Conservation (phyloP, 2,329 filamentous ascomycete species). For the Neocucurbitaria cava region DNA sequence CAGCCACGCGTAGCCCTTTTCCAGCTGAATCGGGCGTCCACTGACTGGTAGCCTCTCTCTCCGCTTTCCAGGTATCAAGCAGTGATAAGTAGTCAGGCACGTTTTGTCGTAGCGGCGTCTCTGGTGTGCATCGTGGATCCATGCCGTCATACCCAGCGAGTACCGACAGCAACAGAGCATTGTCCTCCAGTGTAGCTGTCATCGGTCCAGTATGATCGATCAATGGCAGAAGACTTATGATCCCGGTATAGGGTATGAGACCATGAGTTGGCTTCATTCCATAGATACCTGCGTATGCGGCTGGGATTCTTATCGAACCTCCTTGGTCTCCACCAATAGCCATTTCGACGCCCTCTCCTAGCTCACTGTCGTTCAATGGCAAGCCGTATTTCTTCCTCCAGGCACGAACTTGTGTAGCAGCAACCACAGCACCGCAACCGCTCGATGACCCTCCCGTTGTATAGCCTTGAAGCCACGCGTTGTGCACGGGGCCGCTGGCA, state of each 20-base stretch:
- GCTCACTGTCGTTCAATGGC: slow-evolving; percentile 13
- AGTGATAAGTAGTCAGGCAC: slow-evolving; percentile 46
- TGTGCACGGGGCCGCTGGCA: slow-evolving; percentile 56
- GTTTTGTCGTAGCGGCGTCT: slow-evolving; percentile 45
- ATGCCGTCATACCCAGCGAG: slow-evolving; percentile 57
- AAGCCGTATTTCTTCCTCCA: slow-evolving; percentile 29
- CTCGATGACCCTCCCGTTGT: slow-evolving; percentile 47
- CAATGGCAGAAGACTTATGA: slow-evolving; percentile 49
- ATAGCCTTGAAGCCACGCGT: slow-evolving; percentile 44
- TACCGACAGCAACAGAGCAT: slow-evolving; percentile 48
- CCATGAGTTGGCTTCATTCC: slow-evolving; percentile 56
- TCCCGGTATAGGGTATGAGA: slow-evolving; percentile 56
- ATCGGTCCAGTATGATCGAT: slow-evolving; percentile 58
- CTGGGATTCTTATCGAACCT: slow-evolving; percentile 44
- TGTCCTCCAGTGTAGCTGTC: slow-evolving; percentile 50
- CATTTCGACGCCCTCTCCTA: slow-evolving; percentile 46
- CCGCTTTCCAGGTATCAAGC: slow-evolving; percentile 32
- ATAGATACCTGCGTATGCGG: slow-evolving; percentile 38
- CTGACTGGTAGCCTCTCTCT: slow-evolving; percentile 31
- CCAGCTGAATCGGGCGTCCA: slow-evolving; percentile 42
- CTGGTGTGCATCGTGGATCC: slow-evolving; percentile 53
- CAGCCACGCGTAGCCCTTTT: slow-evolving; percentile 53
- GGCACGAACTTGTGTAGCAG: slow-evolving; percentile 33
- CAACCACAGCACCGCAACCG: slow-evolving; percentile 44
- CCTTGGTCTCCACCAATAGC: slow-evolving; percentile 48